These are phyloP conservation scores for Chrysoporthe austroafricana DNA, from an alignment of 2,329 filamentous ascomycete genomes.

Conservation along the genomic window DNA sequence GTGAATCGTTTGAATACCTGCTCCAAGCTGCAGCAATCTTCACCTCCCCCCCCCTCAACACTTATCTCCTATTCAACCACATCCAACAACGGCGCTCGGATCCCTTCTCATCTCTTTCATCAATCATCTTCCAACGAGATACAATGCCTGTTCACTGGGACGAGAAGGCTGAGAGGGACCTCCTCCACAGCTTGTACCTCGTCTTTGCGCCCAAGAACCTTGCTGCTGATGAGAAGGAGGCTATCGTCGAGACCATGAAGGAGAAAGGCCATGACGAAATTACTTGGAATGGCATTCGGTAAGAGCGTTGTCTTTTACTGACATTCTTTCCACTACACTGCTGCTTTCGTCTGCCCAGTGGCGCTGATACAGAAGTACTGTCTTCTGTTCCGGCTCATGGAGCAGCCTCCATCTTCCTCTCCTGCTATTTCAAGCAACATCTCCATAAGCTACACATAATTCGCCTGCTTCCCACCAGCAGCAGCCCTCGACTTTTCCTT, in stretches of 20 bases:
- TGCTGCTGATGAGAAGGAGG: neutral
- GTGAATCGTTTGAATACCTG: neutral
- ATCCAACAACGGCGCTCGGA: neutral
- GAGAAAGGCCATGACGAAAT: neutral
- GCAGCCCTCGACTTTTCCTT: neutral
- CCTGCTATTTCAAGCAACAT: neutral
- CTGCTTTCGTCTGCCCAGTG: neutral
- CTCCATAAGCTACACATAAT: neutral
- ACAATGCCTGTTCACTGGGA: neutral
- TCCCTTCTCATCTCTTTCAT: neutral
- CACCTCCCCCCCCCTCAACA: neutral
- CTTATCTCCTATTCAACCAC: neutral
- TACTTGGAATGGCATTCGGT: conserved; percentile 3
- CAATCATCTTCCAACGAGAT: neutral
- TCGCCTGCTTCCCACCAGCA: no score
- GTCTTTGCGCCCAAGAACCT: neutral
- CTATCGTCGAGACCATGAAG: neutral
- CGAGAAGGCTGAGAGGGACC: neutral
- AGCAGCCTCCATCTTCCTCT: neutral
- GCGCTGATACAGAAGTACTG: neutral
- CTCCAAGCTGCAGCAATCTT: neutral
- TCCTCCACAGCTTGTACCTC: neutral
- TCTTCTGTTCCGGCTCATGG: neutral
- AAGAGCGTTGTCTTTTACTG: neutral
- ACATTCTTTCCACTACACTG: neutral